Base-by-base conservation (phyloP, 2,329 filamentous ascomycete species). In the Ilyonectria robusta region DNA sequence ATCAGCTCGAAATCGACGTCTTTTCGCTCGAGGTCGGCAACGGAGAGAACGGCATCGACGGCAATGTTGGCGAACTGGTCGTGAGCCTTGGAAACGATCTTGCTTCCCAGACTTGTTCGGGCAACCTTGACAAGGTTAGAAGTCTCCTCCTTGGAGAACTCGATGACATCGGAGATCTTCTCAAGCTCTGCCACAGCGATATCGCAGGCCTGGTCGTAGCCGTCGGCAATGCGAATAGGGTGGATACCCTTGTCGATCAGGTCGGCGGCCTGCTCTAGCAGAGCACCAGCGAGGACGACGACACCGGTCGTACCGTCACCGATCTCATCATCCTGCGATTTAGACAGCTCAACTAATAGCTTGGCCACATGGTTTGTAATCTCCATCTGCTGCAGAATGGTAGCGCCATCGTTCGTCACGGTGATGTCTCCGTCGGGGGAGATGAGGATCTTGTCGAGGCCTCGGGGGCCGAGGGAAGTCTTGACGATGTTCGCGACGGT, bases 181-280 rank as follows among this genome's bases (percentile, higher is more conserved):
- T 99, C 96, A 58, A 99, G 88, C 84, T 98, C 93, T 33, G 92
- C 91, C 62, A 98, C 93, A 48, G 96, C 96, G 76, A 98, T 95
- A 81, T 99, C 97, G 80, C 97, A 99, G 64, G 96, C 96, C 78
- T 97, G 91, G 81, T 99, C 96, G 84, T 97, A 99, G 59, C 96
- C 96, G 82, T 99, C 96, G 72, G 97, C 97, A 84, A 99, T 98
- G 76, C 97, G 89, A 81, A 99, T 99, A 69, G 96, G 96, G 84
- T 99, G 96, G 77, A 99, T 99, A 80, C 96, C 97, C 89, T 99
- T 99, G 88, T 99, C 97, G 81, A 99, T 98, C 75, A 99, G 89
- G 80, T 98, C 96, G 70, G 95, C 94, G 19, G 96, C 96, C 84
- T 98, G 95, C 84, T 99, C 97, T 68, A 99, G 87, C 71, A 99